Evolutionary conservation across 73 alveolate genomes (phyloP).

Genomic region (Uronychia setigera): DNA sequence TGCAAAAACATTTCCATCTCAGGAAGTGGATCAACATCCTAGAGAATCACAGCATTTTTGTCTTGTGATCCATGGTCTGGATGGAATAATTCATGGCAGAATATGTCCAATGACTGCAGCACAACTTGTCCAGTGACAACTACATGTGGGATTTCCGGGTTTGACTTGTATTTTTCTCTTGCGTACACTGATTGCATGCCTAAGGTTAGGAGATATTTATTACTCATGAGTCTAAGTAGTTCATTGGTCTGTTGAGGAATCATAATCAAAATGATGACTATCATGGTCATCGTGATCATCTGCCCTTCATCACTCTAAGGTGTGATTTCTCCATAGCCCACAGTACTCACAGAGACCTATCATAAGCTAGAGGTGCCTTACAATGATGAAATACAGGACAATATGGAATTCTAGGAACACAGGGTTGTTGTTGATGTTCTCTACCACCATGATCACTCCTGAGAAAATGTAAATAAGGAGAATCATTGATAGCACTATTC

Average conservation of each 20-base stretch:
- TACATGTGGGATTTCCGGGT: slow-evolving; percentile 96
- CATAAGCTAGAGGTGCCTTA: not conserved
- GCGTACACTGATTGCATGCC: slow-evolving; percentile 90
- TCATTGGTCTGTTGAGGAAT: slow-evolving; percentile 95
- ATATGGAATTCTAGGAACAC: slow-evolving; percentile 73
- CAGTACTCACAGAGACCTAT: slow-evolving; percentile 83
- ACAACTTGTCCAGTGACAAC: slow-evolving; percentile 92
- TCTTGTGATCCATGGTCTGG: slow-evolving; percentile 95
- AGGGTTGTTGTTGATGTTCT: slow-evolving; percentile 56
- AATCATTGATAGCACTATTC: slow-evolving; percentile 24
- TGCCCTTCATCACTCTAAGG: slow-evolving; percentile 92
- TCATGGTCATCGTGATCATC: slow-evolving; percentile 79
- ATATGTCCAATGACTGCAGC: slow-evolving; percentile 82
- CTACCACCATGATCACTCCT: slow-evolving; percentile 78
- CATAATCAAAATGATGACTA: slow-evolving; percentile 73
- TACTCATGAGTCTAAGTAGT: slow-evolving; percentile 83
- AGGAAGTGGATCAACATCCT: slow-evolving; percentile 86
- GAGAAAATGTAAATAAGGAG: slow-evolving; percentile 60
- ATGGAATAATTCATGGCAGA: slow-evolving; percentile 96
- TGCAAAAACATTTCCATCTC: slow-evolving; percentile 93
- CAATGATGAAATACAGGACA: slow-evolving; percentile 87
- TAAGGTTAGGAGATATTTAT: no score
- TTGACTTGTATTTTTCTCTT: slow-evolving; percentile 85
- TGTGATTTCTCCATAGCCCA: slow-evolving; percentile 96
- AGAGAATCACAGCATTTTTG: slow-evolving; percentile 90